A percentile compares a stretch with the other conserved stretches of the same genome.
phyloP scores from a whole-genome alignment of 2,329 filamentous ascomycete species.

The Zasmidium citrigriseum region DNA sequence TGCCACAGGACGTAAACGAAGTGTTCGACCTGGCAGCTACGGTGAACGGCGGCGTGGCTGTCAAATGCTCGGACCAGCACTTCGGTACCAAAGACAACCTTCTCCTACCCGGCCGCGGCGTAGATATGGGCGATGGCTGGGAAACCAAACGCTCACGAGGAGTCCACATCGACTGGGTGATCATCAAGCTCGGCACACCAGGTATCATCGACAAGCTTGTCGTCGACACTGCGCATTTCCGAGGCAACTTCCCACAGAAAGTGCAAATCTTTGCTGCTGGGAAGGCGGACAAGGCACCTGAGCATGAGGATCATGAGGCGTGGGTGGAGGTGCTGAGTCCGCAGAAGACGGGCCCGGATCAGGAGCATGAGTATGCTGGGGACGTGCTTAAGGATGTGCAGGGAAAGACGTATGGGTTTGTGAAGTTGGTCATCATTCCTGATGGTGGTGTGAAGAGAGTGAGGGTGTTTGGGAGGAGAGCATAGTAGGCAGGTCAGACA shows the following conservation, averaged over 20 bases:
- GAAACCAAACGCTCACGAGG: constrained; percentile 75
- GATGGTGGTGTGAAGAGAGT: constrained; percentile 91
- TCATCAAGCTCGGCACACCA: constrained; percentile 69
- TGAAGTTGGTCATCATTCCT: constrained; percentile 89
- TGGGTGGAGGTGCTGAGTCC: constrained; percentile 69
- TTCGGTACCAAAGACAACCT: constrained; percentile 81
- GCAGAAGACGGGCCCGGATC: constrained; percentile 70
- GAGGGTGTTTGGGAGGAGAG: constrained; percentile 66
- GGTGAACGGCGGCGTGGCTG: constrained; percentile 74
- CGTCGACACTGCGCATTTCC: constrained; percentile 79
- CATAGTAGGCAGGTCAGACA: not conserved
- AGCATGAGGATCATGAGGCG: constrained; percentile 56
- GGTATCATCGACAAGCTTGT: constrained; percentile 67
- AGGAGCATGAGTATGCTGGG: constrained; percentile 65
- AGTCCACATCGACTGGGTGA: constrained; percentile 78
- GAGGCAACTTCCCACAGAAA: constrained; percentile 81
- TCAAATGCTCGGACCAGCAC: constrained; percentile 79
- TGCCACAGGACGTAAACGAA: constrained; percentile 65
- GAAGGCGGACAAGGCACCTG: constrained; percentile 56
- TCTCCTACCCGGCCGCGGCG: constrained; percentile 73
- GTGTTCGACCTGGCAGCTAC: constrained; percentile 76
- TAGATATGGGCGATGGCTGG: constrained; percentile 89
- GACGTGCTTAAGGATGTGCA: constrained; percentile 47
- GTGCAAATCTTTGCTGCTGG: constrained; percentile 66
- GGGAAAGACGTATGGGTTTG: constrained; percentile 70